A percentile compares a stretch with the other conserved stretches of the same genome.
These are phyloP conservation scores for Neonectria coccinea DNA, from an alignment of 2,329 filamentous ascomycete genomes.

Conservation along the genomic window DNA sequence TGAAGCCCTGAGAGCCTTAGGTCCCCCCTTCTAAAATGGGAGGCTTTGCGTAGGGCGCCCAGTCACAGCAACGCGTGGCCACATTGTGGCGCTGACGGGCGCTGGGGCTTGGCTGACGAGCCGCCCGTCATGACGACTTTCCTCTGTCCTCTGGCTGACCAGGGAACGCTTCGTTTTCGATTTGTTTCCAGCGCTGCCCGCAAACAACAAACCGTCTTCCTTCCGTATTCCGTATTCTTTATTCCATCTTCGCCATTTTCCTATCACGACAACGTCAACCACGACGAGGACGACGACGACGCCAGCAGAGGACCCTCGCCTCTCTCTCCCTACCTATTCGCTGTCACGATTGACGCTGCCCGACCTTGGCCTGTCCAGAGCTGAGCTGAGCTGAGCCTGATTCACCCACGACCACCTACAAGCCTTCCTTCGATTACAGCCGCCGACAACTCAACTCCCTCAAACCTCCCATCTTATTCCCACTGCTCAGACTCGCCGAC, in stretches of 20 bases:
- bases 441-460: constrained; percentile 1
- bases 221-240: not conserved
- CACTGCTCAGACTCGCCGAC: constrained; percentile 19
- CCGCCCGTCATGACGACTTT: constrained; percentile 12
- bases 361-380: constrained; percentile 14
- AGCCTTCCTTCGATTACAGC: constrained; percentile 14
- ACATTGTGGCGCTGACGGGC: not conserved
- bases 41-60: constrained; percentile 9
- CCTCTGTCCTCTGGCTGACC: constrained; percentile 16
- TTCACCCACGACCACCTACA: constrained; percentile 19
- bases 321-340: not conserved
- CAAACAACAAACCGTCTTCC: constrained; percentile 17
- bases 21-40: not conserved
- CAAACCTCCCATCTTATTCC: not conserved
- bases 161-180: constrained; percentile 32
- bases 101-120: not conserved
- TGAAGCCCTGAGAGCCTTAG: not conserved
- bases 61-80: constrained; percentile 4
- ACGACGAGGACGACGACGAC: not conserved
- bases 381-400: constrained; percentile 13
- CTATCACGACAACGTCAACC: constrained; percentile 11
- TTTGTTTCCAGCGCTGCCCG: constrained; percentile 25
- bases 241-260: constrained; percentile 1
- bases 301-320: not conserved
- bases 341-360: constrained; percentile 1